Base-by-base conservation (phyloP, 371 early-diverging fungal species). In the Apophysomyces trapeziformis region DNA sequence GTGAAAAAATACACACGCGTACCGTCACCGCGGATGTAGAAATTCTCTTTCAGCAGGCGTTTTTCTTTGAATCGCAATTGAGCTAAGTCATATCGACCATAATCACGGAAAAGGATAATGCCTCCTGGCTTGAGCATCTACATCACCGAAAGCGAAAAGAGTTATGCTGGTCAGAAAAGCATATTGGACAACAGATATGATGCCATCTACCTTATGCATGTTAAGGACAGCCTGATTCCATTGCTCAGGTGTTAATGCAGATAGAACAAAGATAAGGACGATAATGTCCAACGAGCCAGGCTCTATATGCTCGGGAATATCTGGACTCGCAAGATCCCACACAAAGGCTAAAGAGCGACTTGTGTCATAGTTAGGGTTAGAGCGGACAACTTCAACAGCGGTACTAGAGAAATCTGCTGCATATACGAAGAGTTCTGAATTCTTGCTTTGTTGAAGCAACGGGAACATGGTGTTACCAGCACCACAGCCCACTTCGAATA, bases 401-500 rank as follows among this genome's bases (percentile, higher is more conserved):
- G 86, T 85, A 7, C 78, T 77, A 4, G 95, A 92, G 66, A 92
- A 94, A 67, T 95, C 96, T 58, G 94, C 93, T 13, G 89, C 92
- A 74, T 93, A 91, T 43, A 91, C 85, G 61, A 83, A 87, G 21
- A 95, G 61, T 16, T 81, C 71, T 11, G 84, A 79, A 44, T 88
- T 84, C 16, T 87, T 73, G 75, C 89, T 92, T 64, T 83, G 74
- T 56, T 92, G 90, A 18, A 97, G 69, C 21, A 97, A 76, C 1
- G 99, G 99, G 76, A 90, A 97, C 69, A 95, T 83, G 71, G 96
- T 95, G 79, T 96, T 97, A 60, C 99, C 99, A 12, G 96, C 97
- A 38, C 98, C 99, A 80, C 99, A 98, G 44, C 99, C 99, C 37
- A 95, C 82, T 74, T 95, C 95, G 35, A 93, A 80, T 4, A 91